Evolutionary conservation across 1,284 basidiomycete genomes (phyloP).

Genomic region (Sporisorium scitamineum): DNA sequence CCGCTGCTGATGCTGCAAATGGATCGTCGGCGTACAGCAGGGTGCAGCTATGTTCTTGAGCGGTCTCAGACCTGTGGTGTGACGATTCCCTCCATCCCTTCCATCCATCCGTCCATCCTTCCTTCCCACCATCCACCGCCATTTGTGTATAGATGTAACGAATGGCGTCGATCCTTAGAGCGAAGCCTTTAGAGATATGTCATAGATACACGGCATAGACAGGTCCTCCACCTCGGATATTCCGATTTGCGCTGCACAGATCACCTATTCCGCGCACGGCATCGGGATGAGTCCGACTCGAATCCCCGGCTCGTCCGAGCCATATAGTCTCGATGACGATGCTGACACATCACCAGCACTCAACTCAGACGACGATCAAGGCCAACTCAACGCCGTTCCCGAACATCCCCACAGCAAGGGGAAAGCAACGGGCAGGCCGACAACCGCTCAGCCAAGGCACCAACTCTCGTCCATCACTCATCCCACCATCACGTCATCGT

Average conservation of each 20-base stretch:
- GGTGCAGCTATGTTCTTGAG: background rate
- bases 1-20: background rate
- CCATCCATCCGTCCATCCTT: background rate
- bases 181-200: background rate
- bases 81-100: background rate
- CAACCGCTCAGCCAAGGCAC: background rate
- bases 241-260: background rate
- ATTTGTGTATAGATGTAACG: background rate
- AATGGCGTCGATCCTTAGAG: background rate
- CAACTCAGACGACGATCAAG: background rate
- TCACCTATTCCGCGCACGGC: background rate
- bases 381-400: slow-evolving; percentile 19
- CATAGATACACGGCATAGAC: slow-evolving; percentile 6
- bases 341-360: background rate
- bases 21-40: slow-evolving; percentile 13
- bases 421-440: background rate
- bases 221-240: background rate
- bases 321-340: slow-evolving; percentile 8
- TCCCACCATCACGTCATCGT: slow-evolving; percentile 5
- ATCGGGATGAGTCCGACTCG: background rate
- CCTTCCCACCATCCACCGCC: background rate
- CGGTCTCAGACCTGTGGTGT: background rate
- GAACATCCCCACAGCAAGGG: slow-evolving; percentile 24
- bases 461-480: slow-evolving; percentile 13
- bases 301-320: slow-evolving; percentile 34